Evolutionary conservation across 2,329 filamentous ascomycete species (phyloP), one percentile per base, ranked within the genome.

Genomic region (Epichloe gansuensis): DNA sequence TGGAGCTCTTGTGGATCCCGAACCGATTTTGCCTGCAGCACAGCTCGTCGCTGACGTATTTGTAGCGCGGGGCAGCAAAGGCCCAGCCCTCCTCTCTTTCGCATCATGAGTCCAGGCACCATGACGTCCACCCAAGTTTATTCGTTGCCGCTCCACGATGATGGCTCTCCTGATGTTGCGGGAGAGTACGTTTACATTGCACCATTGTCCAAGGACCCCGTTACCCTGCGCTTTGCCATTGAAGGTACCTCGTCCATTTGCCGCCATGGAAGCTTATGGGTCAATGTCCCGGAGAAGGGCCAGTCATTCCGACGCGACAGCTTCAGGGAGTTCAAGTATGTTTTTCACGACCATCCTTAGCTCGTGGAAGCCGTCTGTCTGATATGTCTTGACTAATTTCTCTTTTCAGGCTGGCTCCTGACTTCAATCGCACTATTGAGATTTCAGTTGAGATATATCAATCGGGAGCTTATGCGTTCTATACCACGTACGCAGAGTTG

Each of bases 161-260:
- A 91, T 71, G 93, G 94, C 62, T 90, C 89, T 60, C 93, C 94
- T 38, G 84, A 94, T 67, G 83, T 98, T 48, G 78, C 87, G 28
- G 88, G 90, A 62, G 83, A 87, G 61, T 98, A 96, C 74, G 87
- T 97, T 63, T 95, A 95, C 68, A 76, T 98, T 44, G 86, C 90
- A 0, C 83, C 93, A 17, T 72, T 72, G 58, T 84, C 86, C 17
- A 79, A 77, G 42, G 77, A 85, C n/a, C 86, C 86, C 43, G 85
- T 97, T 63, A 80, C 80, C 51, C 75, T 96, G 53, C 85, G 91
- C 55, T 95, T 98, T 69, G 82, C 89, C 60, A 91, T 96, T 61
- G 87, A 96, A 69, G 91, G 93, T 56, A 91, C 89, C 53, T 95
- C 91, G 66, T 95, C 91, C 56, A 93, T 98, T 74, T 96, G 91